Evolutionary conservation across 2,329 filamentous ascomycete species (phyloP), one percentile per base, ranked within the genome.

Genomic region (Onygena corvina): DNA sequence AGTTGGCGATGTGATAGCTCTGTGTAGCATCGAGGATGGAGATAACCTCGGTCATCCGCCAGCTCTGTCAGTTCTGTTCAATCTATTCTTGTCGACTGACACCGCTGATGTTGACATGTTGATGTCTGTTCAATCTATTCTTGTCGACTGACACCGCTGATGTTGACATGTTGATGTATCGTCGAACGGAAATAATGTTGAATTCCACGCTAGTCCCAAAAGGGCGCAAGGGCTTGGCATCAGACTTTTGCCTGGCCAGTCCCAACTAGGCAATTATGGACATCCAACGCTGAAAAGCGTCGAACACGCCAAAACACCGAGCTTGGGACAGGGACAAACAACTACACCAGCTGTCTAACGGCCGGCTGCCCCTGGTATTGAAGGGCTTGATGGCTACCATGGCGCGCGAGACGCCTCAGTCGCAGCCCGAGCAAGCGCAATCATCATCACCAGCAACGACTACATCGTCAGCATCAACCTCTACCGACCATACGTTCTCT

Each of bases 401-500:
- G 42, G 18, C 25, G 11, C 25, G 25, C n/a, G 29, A 46, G 14
- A 46, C 42, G 12, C 12, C 42, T 12, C 42, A 31, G 29, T 9
- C 42, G 14, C 25, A 46, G 29, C 11, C 42, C 14, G 29, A 23
- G 36, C 46, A 34, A 35, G 29, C 46, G 6, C 46, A 36, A 47
- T 33, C 25, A 12, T 31, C 29, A 23, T 7, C 36, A 18, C 25
- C 46, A 11, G 18, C 35, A 40, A 40, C 2, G 11, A n/a, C 54
- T 31, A 44, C 42, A 47, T 50, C 50, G 27, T 16, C 47, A 16
- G 21, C 35, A 29, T n/a, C 42, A 31, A 16, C 42, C 11, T 18
- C 52, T 6, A 47, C 50, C 50, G 38, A 53, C 9, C 18, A 18
- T 12, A 12, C 36, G 3, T 23, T 40, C 20, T 40, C 36, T 3